Evolutionary conservation across 1,139 yeast species (phyloP), one percentile per base, ranked within the genome.

Genomic region (Yamadazyma kanchanaburiensis): DNA sequence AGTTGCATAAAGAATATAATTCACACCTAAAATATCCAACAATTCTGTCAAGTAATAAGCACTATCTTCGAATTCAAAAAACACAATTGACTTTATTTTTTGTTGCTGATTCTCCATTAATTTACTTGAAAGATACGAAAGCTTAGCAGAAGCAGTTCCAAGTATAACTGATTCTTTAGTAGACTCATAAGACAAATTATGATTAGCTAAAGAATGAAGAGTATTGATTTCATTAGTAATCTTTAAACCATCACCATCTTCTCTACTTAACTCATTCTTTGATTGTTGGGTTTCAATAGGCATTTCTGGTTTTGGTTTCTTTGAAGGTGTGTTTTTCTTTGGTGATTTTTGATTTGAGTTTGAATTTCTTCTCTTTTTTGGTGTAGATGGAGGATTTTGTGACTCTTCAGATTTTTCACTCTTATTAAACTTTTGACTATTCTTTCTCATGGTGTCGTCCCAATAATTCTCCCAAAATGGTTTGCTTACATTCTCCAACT

Each of bases 61-160:
- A 38, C 77, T 70, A 41, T 80, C 86, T 48, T 79, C 86, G 49
- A 76, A 78, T 40, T 81, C 87, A 48, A 75, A 81, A 46, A 81
- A 81, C 0, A 81, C 76, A 23, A 81, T 61, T 4, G 82, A 74
- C 41, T 80, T 80, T 13, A 67, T 48, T 2, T 60, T 63, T 3
- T 47, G 41, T 15, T 50, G 50, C 35, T 73, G 74, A 40, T 75
- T 73, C 33, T 76, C 80, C 15, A 77, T 48, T 12, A 80, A 43
- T 32, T 75, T 59, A 12, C 78, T 60, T 0, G 74, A 63, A 37
- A 80, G 54, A 39, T 80, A 80, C 4, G 84, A 74, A 11, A 80
- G 51, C 45, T 80, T 80, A 0, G 79, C 57, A 0, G 85, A 78
- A 0, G 80, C 72, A 0, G 84, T 74, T 1, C 85, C 85, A 12